Percentiles rank a stretch among this genome's conserved stretches.
Conservation (phyloP, 1,139 yeast genomes). For the Diutina mesorugosa region DNA sequence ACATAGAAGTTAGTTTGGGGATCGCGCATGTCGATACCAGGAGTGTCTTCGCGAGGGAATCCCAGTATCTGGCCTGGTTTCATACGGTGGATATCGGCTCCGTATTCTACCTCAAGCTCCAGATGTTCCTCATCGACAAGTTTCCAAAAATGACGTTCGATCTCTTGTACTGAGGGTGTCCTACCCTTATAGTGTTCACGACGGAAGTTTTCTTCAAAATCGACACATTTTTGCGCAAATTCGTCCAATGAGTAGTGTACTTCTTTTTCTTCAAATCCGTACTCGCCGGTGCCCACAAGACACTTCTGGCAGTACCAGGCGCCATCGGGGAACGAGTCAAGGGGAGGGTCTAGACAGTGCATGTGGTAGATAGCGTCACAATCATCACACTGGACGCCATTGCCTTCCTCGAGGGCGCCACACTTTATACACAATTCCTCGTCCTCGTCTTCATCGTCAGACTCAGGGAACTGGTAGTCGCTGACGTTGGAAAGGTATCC, state of each 20-base stretch:
- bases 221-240: slow-evolving; percentile 45
- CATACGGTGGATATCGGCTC: slow-evolving; percentile 64
- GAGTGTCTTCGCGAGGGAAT: slow-evolving; percentile 31
- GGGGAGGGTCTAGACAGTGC: slow-evolving; percentile 45
- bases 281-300: slow-evolving; percentile 75
- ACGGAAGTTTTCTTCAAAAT: slow-evolving; percentile 31
- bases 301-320: slow-evolving; percentile 79
- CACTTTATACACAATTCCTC: slow-evolving; percentile 43
- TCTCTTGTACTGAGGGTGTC: slow-evolving; percentile 18
- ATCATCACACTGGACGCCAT: slow-evolving; percentile 54
- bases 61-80: slow-evolving; percentile 56
- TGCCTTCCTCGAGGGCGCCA: slow-evolving; percentile 33
- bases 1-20: slow-evolving; percentile 20
- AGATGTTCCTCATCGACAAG: slow-evolving; percentile 33
- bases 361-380: slow-evolving; percentile 62
- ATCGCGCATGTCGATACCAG: background rate
- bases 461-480: slow-evolving; percentile 11
- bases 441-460: slow-evolving; percentile 12
- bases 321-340: slow-evolving; percentile 36
- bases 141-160: slow-evolving; percentile 55
- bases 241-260: slow-evolving; percentile 45
- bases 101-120: slow-evolving; percentile 50
- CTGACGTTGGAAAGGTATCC: slow-evolving; percentile 19
- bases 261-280: slow-evolving; percentile 70
- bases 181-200: slow-evolving; percentile 14